Percentiles rank a stretch among this genome's conserved stretches.
Conservation (phyloP, 179 eudicot genomes). For the Silene coronaria region DNA sequence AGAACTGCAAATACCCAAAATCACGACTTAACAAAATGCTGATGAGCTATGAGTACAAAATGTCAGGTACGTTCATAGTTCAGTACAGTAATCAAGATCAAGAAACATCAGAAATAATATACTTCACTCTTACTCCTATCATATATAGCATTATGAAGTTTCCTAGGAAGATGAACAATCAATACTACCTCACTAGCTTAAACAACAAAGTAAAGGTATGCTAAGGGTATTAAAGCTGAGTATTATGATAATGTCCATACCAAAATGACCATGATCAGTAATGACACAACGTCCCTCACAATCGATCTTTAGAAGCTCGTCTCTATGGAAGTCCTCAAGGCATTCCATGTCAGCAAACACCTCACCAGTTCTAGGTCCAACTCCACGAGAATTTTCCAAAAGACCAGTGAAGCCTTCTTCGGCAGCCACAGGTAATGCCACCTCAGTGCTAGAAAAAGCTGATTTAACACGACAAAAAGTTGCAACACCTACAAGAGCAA, state of each 20-base stretch:
- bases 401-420: constrained; percentile 96
- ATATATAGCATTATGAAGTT: neutral
- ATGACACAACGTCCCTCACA: constrained; percentile 89
- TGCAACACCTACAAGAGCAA: constrained; percentile 62
- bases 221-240: neutral
- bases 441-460: constrained; percentile 79
- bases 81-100: neutral
- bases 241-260: constrained; percentile 35
- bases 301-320: constrained; percentile 72
- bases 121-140: neutral
- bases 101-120: constrained; percentile 1
- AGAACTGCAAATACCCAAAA: constrained; percentile 53
- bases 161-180: neutral
- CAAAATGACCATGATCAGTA: constrained; percentile 96
- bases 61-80: neutral
- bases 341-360: constrained; percentile 35
- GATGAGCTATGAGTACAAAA: neutral
- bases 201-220: neutral
- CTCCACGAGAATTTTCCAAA: constrained; percentile 41
- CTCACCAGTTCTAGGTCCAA: constrained; percentile 31
- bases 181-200: neutral
- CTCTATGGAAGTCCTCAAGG: constrained; percentile 53
- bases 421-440: constrained; percentile 70
- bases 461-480: constrained; percentile 88
- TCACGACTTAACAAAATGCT: constrained; percentile 9